Conservation (phyloP, 805 yeast genomes). For the Ogataea haglerorum region DNA sequence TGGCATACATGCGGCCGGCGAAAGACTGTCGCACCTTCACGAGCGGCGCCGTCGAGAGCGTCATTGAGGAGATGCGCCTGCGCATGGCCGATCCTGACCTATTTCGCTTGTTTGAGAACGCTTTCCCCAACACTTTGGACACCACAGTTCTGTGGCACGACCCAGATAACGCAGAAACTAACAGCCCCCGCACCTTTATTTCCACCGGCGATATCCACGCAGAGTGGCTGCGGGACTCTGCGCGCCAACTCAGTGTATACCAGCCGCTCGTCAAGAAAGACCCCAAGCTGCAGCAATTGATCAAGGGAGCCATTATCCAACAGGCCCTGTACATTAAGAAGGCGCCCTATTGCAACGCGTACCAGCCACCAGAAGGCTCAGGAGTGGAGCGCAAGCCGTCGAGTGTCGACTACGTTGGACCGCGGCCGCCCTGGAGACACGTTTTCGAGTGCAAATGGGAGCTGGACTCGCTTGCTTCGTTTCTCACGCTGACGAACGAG, state of each 20-base stretch:
- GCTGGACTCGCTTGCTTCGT: conserved; percentile 80
- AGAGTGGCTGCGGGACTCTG: conserved; percentile 88
- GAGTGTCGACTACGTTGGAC: conserved; percentile 62
- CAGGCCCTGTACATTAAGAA: conserved; percentile 62
- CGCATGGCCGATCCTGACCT: conserved; percentile 61
- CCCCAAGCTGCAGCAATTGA: conserved; percentile 43
- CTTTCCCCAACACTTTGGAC: conserved; percentile 84
- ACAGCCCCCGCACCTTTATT: conserved; percentile 60
- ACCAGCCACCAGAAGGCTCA: conserved; percentile 72
- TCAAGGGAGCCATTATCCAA: conserved; percentile 76
- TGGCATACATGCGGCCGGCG: conserved; percentile 78
- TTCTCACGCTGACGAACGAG: conserved; percentile 69
- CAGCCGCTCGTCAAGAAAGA: conserved; percentile 58
- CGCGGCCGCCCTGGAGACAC: conserved; percentile 62
- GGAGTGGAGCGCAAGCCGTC: conserved; percentile 47
- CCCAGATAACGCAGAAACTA: conserved; percentile 16
- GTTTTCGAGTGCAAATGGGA: conserved; percentile 92
- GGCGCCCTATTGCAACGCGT: conserved; percentile 87
- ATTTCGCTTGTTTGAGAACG: conserved; percentile 72
- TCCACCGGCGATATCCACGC: conserved; percentile 94
- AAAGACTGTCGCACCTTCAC: conserved; percentile 68
- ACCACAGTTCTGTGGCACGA: conserved; percentile 79
- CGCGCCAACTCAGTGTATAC: conserved; percentile 77
- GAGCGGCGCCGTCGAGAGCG: conserved; percentile 57
- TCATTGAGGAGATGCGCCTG: conserved; percentile 49